Conservation (phyloP, 73 alveolate species). For the Uronychia setigera region DNA sequence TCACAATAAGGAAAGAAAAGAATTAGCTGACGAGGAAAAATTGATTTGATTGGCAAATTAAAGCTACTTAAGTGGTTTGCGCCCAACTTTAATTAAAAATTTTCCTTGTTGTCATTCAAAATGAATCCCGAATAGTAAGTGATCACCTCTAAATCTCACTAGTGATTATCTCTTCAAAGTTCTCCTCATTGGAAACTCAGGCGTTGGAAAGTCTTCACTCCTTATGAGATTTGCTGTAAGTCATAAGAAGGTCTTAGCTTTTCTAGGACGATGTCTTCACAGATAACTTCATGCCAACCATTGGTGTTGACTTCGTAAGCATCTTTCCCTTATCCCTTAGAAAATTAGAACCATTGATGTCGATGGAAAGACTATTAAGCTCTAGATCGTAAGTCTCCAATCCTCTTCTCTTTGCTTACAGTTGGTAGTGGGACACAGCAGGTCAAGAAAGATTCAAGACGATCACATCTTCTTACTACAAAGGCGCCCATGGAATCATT, state of each 20-base stretch:
- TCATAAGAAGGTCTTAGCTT: neutral
- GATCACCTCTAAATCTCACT: too few relatives aligned
- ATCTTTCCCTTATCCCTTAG: slow-evolving; percentile 10
- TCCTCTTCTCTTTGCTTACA: too few relatives aligned
- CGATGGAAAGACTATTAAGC: slow-evolving; percentile 68
- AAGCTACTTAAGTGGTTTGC: too few relatives aligned
- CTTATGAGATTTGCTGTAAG: slow-evolving; percentile 84
- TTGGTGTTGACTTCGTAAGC: slow-evolving; percentile 87
- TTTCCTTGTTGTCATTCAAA: too few relatives aligned
- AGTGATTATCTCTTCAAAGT: slow-evolving; percentile 87
- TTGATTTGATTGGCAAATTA: neutral
- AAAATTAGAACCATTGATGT: slow-evolving; percentile 74
- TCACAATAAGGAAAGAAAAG: neutral
- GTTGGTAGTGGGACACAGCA: slow-evolving; percentile 65
- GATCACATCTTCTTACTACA: slow-evolving; percentile 54
- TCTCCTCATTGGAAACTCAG: slow-evolving; percentile 86
- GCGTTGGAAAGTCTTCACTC: slow-evolving; percentile 87
- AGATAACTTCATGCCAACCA: slow-evolving; percentile 86
- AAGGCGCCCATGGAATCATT: slow-evolving; percentile 71
- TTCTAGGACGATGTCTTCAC: slow-evolving; percentile 71
- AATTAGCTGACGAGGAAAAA: neutral
- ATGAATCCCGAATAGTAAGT: slow-evolving; percentile 30
- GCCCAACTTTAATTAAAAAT: too few relatives aligned
- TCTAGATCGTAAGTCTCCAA: slow-evolving; percentile 53
- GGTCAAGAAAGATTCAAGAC: slow-evolving; percentile 67